These are phyloP conservation scores for Geotrichum fermentans DNA, from an alignment of 1,139 yeast genomes.

Conservation along the genomic window DNA sequence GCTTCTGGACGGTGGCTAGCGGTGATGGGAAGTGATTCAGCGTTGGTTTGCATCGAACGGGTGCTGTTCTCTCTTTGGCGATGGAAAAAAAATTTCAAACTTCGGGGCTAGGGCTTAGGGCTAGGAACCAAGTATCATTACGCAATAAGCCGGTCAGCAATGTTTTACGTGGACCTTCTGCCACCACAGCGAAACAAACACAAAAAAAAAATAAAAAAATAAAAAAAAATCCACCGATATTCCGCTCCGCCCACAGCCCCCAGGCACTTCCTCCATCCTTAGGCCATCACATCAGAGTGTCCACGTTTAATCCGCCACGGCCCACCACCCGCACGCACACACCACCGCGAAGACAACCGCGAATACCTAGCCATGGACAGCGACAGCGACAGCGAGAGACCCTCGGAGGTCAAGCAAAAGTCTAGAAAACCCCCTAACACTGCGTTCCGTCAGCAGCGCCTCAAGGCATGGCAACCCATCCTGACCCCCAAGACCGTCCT, in stretches of 20 bases:
- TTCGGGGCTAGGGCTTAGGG: background rate
- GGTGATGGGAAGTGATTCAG: too few species aligned
- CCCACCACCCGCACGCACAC: background rate
- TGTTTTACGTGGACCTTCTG: too few species aligned
- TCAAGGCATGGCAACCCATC: constrained; percentile 63
- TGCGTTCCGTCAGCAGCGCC: constrained; percentile 46
- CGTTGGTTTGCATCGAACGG: too few species aligned
- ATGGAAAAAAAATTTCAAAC: constrained; percentile 3
- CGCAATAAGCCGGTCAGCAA: too few species aligned
- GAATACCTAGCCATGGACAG: constrained; percentile 32
- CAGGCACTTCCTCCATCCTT: too few species aligned
- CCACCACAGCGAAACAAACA: too few species aligned
- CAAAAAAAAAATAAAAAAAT: background rate
- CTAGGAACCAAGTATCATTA: too few species aligned
- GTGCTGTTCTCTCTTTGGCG: too few species aligned
- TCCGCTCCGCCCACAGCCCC: too few species aligned
- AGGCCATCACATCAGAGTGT: too few species aligned
- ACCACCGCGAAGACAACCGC: background rate
- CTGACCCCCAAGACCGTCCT: constrained; percentile 86
- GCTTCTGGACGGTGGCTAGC: too few species aligned
- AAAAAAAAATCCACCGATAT: background rate
- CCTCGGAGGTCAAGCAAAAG: constrained; percentile 33
- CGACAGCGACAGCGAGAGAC: constrained; percentile 37
- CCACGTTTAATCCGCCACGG: too few species aligned
- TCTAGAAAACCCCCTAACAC: constrained; percentile 42